Percentiles rank a stretch among this genome's conserved stretches.
Evolutionary conservation across 208 protist species (phyloP).

Genomic region (Wallacemonas rigidus): DNA sequence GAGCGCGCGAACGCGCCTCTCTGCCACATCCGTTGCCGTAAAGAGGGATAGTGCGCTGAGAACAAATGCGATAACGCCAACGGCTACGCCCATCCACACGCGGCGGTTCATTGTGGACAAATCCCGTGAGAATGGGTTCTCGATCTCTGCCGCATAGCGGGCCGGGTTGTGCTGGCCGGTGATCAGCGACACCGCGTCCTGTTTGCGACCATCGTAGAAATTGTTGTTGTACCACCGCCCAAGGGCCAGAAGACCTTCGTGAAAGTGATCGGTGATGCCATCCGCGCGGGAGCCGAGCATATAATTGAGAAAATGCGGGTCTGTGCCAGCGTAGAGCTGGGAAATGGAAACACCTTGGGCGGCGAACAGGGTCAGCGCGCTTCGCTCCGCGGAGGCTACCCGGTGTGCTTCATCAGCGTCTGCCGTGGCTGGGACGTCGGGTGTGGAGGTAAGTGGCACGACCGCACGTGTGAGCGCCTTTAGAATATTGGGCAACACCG

Average conservation of each 20-base stretch:
- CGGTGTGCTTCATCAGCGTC: neutral
- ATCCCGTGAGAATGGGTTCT: slow-evolving; percentile 68
- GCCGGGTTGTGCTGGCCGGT: slow-evolving; percentile 71
- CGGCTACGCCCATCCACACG: slow-evolving; percentile 42
- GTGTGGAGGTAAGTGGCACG: neutral
- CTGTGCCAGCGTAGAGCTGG: slow-evolving; percentile 70
- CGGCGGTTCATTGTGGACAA: slow-evolving; percentile 64
- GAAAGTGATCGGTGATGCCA: slow-evolving; percentile 11
- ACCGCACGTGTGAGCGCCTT: neutral
- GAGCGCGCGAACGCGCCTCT: slow-evolving; percentile 13
- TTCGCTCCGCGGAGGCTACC: slow-evolving; percentile 4
- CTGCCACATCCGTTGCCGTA: neutral
- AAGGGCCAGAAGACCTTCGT: slow-evolving; percentile 46
- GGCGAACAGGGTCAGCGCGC: slow-evolving; percentile 39
- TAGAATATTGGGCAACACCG: slow-evolving; percentile 60
- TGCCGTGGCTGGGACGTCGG: neutral
- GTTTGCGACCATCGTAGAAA: slow-evolving; percentile 80
- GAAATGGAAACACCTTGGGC: slow-evolving; percentile 71
- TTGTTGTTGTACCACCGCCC: slow-evolving; percentile 78
- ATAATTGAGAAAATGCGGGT: slow-evolving; percentile 71
- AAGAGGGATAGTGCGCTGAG: neutral
- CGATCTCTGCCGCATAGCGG: slow-evolving; percentile 55
- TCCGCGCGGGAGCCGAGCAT: slow-evolving; percentile 28
- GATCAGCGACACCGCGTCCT: slow-evolving; percentile 74
- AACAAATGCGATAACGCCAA: neutral